phyloP scores from a whole-genome alignment of 225 moss, liverwort and hornwort species.

The Lunularia cruciata region DNA sequence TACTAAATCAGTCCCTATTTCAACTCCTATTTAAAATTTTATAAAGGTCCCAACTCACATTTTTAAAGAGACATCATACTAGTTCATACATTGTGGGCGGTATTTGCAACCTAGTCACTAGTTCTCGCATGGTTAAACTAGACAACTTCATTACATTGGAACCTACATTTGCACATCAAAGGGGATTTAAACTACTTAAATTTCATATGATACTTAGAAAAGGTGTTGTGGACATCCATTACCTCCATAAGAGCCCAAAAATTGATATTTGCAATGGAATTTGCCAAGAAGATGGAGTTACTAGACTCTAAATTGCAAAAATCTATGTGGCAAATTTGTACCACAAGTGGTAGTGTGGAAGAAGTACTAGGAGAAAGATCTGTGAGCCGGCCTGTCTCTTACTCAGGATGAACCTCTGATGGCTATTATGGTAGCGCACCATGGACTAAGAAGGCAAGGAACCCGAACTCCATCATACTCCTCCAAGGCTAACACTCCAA shows the following conservation, averaged over 20 bases:
- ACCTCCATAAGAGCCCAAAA: background rate
- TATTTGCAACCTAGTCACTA: no score
- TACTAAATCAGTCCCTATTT: background rate
- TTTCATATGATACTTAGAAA: background rate
- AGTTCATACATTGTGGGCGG: no score
- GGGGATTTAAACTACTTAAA: background rate
- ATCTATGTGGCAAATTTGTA: slow-evolving; percentile 2
- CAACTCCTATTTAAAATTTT: background rate
- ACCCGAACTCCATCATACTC: no score
- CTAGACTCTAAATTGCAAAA: background rate
- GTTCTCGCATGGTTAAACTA: no score
- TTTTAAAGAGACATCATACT: slow-evolving; percentile 4
- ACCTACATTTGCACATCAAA: background rate
- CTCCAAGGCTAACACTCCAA: no score
- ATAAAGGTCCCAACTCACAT: slow-evolving; percentile 2
- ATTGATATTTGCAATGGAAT: background rate
- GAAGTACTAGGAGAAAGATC: background rate
- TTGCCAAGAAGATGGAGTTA: background rate
- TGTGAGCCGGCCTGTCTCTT: no score
- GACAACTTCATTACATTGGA: no score
- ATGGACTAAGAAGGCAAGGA: no score
- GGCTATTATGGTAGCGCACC: no score
- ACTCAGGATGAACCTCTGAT: no score
- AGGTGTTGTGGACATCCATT: background rate
- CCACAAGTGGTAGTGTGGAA: background rate